Evolutionary conservation across 2,329 filamentous ascomycete genomes (phyloP).

Genomic region (Daldinia eschscholtzii): DNA sequence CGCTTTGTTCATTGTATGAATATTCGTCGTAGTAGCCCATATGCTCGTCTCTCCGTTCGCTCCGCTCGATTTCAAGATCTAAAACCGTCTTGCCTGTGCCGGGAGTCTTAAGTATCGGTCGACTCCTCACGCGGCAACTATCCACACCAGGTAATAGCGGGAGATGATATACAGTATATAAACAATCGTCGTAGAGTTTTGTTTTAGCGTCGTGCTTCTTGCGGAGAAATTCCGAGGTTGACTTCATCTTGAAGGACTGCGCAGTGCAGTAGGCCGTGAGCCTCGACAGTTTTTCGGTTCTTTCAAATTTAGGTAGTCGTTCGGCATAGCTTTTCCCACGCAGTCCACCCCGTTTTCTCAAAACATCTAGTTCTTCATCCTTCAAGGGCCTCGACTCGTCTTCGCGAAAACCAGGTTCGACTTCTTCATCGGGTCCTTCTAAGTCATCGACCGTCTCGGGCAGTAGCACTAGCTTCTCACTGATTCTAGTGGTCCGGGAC

Average conservation of each 20-base stretch:
- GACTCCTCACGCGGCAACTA: constrained; percentile 88
- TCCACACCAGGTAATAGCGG: constrained; percentile 87
- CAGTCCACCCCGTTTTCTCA: constrained; percentile 71
- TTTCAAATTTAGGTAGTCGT: constrained; percentile 86
- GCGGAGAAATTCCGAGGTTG: constrained; percentile 88
- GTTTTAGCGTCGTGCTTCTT: constrained; percentile 90
- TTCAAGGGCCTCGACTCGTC: constrained; percentile 72
- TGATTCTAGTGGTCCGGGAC: constrained; percentile 90
- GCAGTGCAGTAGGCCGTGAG: constrained; percentile 97
- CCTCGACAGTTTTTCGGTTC: constrained; percentile 87
- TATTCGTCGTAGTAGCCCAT: constrained; percentile 91
- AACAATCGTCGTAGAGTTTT: constrained; percentile 96
- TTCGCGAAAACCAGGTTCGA: constrained; percentile 60
- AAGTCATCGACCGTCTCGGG: constrained; percentile 80
- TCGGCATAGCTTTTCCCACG: constrained; percentile 93
- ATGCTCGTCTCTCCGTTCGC: constrained; percentile 88
- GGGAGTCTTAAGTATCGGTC: constrained; percentile 90
- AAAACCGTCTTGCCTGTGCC: constrained; percentile 89
- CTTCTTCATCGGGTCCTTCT: constrained; percentile 68
- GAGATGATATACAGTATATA: constrained; percentile 95
- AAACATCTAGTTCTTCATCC: constrained; percentile 75
- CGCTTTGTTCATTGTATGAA: constrained; percentile 62
- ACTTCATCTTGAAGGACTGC: constrained; percentile 89
- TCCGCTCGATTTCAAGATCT: constrained; percentile 95
- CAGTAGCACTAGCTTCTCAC: constrained; percentile 94